Evolutionary conservation across 2,329 filamentous ascomycete genomes (phyloP).

Genomic region (Nothomitra cinnamomea): DNA sequence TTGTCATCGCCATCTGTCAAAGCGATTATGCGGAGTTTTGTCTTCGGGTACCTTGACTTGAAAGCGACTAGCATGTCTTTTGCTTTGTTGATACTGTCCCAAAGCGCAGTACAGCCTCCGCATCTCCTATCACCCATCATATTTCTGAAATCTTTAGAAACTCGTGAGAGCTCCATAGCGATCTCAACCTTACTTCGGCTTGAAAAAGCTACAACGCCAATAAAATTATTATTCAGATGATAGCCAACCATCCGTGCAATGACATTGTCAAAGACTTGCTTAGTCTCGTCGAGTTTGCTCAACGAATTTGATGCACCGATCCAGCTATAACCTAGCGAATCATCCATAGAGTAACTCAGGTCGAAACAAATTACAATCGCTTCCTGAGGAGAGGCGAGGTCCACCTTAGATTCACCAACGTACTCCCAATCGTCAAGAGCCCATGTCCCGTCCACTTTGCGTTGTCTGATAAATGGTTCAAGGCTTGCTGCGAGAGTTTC

Average conservation of each 20-base stretch:
- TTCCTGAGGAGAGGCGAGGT: neutral
- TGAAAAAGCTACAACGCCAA: neutral
- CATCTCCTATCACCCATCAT: neutral
- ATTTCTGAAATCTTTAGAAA: neutral
- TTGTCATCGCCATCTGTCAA: constrained; percentile 7
- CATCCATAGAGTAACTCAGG: neutral
- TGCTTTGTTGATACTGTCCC: neutral
- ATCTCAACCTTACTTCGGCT: neutral
- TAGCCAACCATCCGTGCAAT: neutral
- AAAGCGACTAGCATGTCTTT: neutral
- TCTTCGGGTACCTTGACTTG: constrained; percentile 1
- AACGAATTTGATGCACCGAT: neutral
- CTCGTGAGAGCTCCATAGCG: neutral
- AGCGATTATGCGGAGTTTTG: constrained; percentile 5
- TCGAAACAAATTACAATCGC: neutral
- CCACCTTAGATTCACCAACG: neutral
- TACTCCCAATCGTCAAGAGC: neutral
- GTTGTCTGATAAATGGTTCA: neutral
- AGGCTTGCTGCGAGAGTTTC: neutral
- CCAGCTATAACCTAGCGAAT: neutral
- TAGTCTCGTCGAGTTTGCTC: neutral
- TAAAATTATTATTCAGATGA: neutral
- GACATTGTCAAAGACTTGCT: neutral
- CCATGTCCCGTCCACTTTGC: neutral
- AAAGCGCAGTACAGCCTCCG: neutral